Conservation (phyloP, 495 filamentous ascomycete species). For the Neurospora sp. region DNA sequence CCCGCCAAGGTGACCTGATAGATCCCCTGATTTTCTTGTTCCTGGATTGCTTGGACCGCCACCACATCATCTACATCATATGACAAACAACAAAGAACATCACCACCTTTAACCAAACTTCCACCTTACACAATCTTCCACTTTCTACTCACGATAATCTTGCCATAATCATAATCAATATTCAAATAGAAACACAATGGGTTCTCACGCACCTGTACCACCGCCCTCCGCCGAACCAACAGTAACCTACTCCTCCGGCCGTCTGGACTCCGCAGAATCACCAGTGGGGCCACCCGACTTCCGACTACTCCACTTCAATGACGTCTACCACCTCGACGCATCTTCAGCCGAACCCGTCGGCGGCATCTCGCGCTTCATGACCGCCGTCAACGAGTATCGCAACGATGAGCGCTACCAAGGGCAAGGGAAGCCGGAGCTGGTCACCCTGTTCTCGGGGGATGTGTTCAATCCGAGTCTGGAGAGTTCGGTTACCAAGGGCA, state of each 20-base stretch:
- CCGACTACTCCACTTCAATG: slow-evolving; percentile 81
- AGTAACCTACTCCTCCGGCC: slow-evolving; percentile 44
- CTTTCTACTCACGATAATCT: neutral
- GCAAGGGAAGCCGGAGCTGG: slow-evolving; percentile 45
- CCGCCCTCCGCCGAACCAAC: slow-evolving; percentile 11
- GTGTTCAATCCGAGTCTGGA: slow-evolving; percentile 86
- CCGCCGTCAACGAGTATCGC: slow-evolving; percentile 65
- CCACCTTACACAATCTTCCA: neutral
- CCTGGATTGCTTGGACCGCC: neutral
- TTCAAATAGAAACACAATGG: neutral
- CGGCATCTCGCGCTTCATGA: slow-evolving; percentile 68
- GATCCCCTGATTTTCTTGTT: neutral
- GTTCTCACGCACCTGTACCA: neutral
- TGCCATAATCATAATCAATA: neutral
- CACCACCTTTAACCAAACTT: neutral
- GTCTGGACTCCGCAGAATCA: slow-evolving; percentile 10
- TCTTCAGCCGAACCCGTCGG: slow-evolving; percentile 72
- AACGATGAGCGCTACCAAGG: slow-evolving; percentile 40
- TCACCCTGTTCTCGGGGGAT: slow-evolving; percentile 87
- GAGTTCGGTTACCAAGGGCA: slow-evolving; percentile 72
- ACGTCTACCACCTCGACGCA: slow-evolving; percentile 76
- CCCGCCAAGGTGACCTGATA: neutral
- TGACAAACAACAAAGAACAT: neutral
- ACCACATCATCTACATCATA: no score
- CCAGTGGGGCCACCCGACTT: slow-evolving; percentile 48